These are phyloP conservation scores for Tolypocladium ovalisporum DNA, from an alignment of 2,329 filamentous ascomycete species.

Conservation along the genomic window DNA sequence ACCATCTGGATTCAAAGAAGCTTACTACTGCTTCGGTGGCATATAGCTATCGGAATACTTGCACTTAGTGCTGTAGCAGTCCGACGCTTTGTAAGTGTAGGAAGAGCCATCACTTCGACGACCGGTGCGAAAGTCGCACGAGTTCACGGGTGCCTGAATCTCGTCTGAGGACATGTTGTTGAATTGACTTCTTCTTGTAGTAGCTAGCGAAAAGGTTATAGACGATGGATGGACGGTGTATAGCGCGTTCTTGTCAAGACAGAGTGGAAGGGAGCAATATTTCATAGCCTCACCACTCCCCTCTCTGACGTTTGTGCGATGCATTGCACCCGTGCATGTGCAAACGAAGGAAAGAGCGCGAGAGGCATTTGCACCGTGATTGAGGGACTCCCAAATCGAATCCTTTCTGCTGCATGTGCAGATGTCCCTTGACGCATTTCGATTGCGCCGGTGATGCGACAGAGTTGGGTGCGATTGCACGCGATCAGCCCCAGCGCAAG, in stretches of 20 bases:
- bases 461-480: background rate
- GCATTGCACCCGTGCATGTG: no score
- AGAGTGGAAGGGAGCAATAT: background rate
- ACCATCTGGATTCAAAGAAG: background rate
- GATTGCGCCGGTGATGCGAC: background rate
- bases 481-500: background rate
- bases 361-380: no score
- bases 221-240: background rate
- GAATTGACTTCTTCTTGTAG: background rate
- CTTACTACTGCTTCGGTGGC: background rate
- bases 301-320: no score
- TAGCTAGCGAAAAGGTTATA: background rate
- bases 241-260: background rate
- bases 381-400: no score
- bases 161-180: background rate
- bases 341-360: no score
- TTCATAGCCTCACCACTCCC: background rate
- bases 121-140: background rate
- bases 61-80: background rate
- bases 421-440: background rate
- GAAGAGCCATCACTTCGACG: background rate
- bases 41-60: background rate
- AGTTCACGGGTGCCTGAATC: background rate
- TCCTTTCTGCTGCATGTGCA: no score
- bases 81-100: background rate